phyloP scores from a whole-genome alignment of 805 yeast species.

The Kregervanrija pseudodelftensis region DNA sequence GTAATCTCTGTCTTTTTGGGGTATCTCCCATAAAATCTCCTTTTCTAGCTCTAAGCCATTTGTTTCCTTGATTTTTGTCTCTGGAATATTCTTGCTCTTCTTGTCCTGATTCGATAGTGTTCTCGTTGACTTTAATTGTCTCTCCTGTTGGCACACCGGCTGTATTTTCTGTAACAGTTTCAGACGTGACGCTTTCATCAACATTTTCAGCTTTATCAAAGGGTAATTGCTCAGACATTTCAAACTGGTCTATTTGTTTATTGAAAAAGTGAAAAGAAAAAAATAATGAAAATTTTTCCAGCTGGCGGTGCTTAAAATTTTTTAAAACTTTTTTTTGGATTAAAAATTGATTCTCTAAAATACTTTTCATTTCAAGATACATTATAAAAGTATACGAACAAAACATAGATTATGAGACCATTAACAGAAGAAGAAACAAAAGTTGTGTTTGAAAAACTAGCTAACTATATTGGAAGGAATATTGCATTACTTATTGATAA shows the following conservation, averaged over 20 bases:
- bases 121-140: background rate
- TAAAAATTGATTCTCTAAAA: background rate
- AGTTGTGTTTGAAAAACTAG: constrained; percentile 91
- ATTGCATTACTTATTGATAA: constrained; percentile 82
- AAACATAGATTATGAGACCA: constrained; percentile 63
- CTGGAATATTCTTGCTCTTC: too few species aligned
- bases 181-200: constrained; percentile 14
- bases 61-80: constrained; percentile 5
- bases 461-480: constrained; percentile 95
- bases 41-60: constrained; percentile 21
- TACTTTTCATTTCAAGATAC: background rate
- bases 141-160: background rate
- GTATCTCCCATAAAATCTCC: constrained; percentile 21
- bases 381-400: background rate
- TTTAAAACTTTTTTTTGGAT: background rate
- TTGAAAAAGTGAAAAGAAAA: background rate
- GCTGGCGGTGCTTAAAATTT: background rate
- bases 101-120: too few species aligned
- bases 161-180: background rate
- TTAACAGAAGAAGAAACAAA: constrained; percentile 96
- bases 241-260: too few species aligned
- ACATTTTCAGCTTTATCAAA: background rate
- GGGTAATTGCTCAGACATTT: too few species aligned
- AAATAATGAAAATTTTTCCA: background rate
- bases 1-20: constrained; percentile 24